Conservation (phyloP, 129 eudicot species). For the Chrysanthemum seticuspe region DNA sequence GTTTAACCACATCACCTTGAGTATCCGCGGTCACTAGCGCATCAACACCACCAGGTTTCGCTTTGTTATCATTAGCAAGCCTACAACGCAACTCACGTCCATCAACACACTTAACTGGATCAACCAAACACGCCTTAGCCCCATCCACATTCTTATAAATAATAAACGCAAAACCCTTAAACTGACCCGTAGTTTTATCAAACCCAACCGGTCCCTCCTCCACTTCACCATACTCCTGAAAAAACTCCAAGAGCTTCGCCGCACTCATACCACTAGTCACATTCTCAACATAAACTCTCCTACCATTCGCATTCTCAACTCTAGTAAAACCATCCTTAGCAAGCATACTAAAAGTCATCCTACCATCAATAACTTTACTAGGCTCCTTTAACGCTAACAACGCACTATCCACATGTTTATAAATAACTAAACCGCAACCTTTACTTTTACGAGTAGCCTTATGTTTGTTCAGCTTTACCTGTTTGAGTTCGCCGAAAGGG, state of each 20-base stretch:
- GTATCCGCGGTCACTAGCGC: no score
- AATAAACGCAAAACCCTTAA: conserved; percentile 61
- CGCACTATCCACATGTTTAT: conserved; percentile 74
- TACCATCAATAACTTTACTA: conserved; percentile 76
- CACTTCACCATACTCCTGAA: conserved; percentile 60
- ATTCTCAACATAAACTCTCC: conserved; percentile 17
- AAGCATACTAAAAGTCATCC: conserved; percentile 53
- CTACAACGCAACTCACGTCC: conserved; percentile 50
- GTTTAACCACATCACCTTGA: no score
- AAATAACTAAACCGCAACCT: conserved; percentile 76
- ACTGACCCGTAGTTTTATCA: conserved; percentile 65
- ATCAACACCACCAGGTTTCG: no score
- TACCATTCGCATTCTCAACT: no score
- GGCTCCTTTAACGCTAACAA: conserved; percentile 67
- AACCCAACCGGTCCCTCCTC: conserved; percentile 70
- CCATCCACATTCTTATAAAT: conserved; percentile 56
- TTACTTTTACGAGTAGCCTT: conserved; percentile 36
- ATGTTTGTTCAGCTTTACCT: conserved; percentile 47
- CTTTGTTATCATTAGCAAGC: conserved; percentile 30
- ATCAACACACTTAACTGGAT: conserved; percentile 36
- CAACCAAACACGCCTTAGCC: conserved; percentile 52
- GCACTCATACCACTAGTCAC: conserved; percentile 49
- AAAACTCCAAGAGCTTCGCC: conserved; percentile 46
- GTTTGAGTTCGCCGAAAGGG: conserved; percentile 59
- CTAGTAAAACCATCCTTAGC: background rate